Evolutionary conservation across 2,329 filamentous ascomycete genomes (phyloP), one percentile per base, ranked within the genome.

Genomic region (Sporothrix brunneoviolacea): DNA sequence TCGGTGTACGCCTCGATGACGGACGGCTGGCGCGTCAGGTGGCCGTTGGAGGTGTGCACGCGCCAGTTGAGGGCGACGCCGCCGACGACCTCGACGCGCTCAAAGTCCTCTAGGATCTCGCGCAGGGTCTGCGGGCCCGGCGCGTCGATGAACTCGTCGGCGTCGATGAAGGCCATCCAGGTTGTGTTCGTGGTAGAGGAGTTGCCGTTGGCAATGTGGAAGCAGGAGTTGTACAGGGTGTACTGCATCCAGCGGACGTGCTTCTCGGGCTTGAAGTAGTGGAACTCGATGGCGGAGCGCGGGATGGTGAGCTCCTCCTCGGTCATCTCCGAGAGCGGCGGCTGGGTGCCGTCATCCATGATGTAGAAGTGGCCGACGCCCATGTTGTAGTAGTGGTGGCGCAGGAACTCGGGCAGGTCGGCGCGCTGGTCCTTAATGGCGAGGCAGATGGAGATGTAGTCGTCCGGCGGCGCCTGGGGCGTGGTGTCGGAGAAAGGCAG

Each of bases 371-470:
- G 43, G 41, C 53, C 53, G 21, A 54, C 35, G 42, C 53, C 53
- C 53, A 54, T 54, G 41, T 54, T 48, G 46, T 54, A 54, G 47
- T 54, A 54, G 42, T 54, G 53, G 53, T 54, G 53, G 27, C 47
- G 47, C 19, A 54, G 35, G 22, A 45, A 54, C 38, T 54, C 49
- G 35, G 53, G 53, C 33, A 54, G 46, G 21, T 54, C 53, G 12
- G 13, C 22, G 15, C 41, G 36, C 50, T 54, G 53, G 46, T 54
- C 32, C 46, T 52, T 52, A 24, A 54, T 33, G n/a, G 53, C 50
- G 4, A 54, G 38, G 30, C 53, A 54, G 8, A 44, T 24, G 2
- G 53, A 30, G 15, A 54, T 50, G 46, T 54, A 54, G 42, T 54
- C 48, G 42, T 54, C 53, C 1, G 16, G 8, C 4, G 53, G 53